phyloP scores from a whole-genome alignment of 2,329 filamentous ascomycete genomes.

The Pestalotiopsis sp. region DNA sequence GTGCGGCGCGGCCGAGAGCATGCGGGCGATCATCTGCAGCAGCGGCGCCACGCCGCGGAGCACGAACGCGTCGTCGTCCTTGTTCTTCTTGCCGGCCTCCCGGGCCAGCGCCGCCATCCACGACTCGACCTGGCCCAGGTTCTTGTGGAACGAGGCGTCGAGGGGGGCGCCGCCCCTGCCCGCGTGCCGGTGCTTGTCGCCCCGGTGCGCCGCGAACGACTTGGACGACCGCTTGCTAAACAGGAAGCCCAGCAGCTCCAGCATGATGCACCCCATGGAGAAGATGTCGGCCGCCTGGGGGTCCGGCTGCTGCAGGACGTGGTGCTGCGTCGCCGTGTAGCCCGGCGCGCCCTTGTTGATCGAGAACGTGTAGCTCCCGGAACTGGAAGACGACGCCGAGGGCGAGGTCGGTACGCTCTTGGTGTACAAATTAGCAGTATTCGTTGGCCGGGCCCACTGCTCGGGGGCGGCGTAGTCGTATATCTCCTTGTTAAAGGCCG shows the following conservation, averaged over 20 bases:
- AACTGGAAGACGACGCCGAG: conserved; percentile 31
- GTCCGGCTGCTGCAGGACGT: conserved; percentile 47
- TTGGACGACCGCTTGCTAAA: conserved; percentile 65
- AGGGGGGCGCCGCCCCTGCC: conserved; percentile 62
- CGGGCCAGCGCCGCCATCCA: conserved; percentile 68
- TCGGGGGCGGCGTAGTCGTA: conserved; percentile 79
- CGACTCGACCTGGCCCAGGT: conserved; percentile 66
- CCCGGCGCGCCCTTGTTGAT: conserved; percentile 36
- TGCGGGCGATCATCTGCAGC: conserved; percentile 54
- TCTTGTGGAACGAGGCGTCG: conserved; percentile 74
- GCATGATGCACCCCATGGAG: conserved; percentile 71
- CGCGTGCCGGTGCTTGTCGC: conserved; percentile 63
- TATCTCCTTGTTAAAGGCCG: conserved; percentile 64
- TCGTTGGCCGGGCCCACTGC: conserved; percentile 52
- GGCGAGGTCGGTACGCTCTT: conserved; percentile 33
- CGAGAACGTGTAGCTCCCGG: conserved; percentile 38
- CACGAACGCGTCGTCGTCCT: conserved; percentile 51
- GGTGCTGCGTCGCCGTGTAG: conserved; percentile 37
- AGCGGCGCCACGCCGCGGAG: conserved; percentile 56
- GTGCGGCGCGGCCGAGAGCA: conserved; percentile 54
- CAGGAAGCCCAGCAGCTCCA: conserved; percentile 72
- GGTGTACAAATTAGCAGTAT: conserved; percentile 30
- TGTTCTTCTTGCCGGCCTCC: conserved; percentile 55
- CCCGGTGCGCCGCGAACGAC: conserved; percentile 68
- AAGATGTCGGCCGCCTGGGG: conserved; percentile 70